A percentile compares a stretch with the other conserved stretches of the same genome.
These are phyloP conservation scores for Schwanniomyces vanrijiae DNA, from an alignment of 805 yeast genomes.

Conservation along the genomic window DNA sequence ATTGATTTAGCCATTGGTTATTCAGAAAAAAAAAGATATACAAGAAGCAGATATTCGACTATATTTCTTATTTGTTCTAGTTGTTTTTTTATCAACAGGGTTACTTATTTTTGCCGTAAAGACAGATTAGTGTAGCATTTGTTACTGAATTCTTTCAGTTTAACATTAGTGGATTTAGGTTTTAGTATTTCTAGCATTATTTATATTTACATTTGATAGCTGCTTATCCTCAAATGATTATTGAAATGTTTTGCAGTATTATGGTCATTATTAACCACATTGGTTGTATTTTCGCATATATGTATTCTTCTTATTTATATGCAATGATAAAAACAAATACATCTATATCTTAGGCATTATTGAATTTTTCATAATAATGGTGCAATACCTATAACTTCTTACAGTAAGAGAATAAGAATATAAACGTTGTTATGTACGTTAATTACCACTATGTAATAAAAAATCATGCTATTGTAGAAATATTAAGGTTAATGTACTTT, in stretches of 20 bases:
- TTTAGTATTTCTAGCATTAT: slow-evolving; percentile 41
- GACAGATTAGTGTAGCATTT: slow-evolving; percentile 36
- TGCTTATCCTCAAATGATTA: slow-evolving; percentile 40
- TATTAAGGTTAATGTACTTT: neutral
- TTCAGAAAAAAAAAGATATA: slow-evolving; percentile 36
- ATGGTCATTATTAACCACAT: slow-evolving; percentile 37
- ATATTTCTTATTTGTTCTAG: slow-evolving; percentile 34
- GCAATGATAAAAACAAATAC: slow-evolving; percentile 36
- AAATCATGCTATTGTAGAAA: neutral
- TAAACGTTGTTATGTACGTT: slow-evolving; percentile 33
- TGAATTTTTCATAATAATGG: slow-evolving; percentile 32
- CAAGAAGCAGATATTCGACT: slow-evolving; percentile 39
- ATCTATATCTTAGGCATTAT: slow-evolving; percentile 36
- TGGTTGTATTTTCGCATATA: slow-evolving; percentile 38
- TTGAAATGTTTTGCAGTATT: slow-evolving; percentile 41
- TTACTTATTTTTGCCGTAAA: slow-evolving; percentile 39
- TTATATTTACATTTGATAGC: slow-evolving; percentile 40
- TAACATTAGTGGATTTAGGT: slow-evolving; percentile 37
- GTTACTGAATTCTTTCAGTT: slow-evolving; percentile 38
- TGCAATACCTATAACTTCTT: slow-evolving; percentile 29
- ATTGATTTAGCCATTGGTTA: slow-evolving; percentile 35
- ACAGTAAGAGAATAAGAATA: slow-evolving; percentile 33
- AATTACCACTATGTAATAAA: slow-evolving; percentile 25
- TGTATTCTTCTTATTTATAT: slow-evolving; percentile 40
- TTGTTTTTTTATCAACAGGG: slow-evolving; percentile 35